Evolutionary conservation across 805 yeast genomes (phyloP), one percentile per base, ranked within the genome.

Genomic region (Sungouiozyma ichnusensis): DNA sequence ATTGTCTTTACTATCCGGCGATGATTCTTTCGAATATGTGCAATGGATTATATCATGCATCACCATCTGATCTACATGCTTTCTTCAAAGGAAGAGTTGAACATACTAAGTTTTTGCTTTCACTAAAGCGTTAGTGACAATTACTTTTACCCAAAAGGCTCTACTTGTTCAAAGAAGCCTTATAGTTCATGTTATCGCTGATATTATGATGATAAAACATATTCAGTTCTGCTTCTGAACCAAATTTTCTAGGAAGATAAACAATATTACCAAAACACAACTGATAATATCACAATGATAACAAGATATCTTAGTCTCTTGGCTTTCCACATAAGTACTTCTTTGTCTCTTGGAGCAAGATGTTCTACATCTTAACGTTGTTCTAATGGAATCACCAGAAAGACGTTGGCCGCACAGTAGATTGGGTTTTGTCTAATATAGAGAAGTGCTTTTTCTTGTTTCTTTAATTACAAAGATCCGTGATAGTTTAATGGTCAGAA

Each of bases 141-240:
- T 7, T 24, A 24, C 29, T 24, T 24, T 24, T 24, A 7, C 29
- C 29, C n/a, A n/a, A n/a, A n/a, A n/a, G n/a, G n/a, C n/a, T n/a
- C n/a, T n/a, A n/a, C n/a, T n/a, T n/a, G n/a, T n/a, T n/a, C n/a
- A 8, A 14, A 13, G 15, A 20, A 36, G 15, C 7, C 5, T 8
- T 13, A 41, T 27, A 20, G 39, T 39, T 35, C n/a, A 39, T 36
- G 18, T 40, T 42, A 32, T 37, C 29, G 6, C 9, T 24, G 29
- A 24, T 24, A 24, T 24, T 24, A 51, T 60, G 64, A 60, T 60
- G 64, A 60, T 50, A 55, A 55, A 51, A 40, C 38, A 46, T 48
- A 51, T 73, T 83, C 95, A 85, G 95, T 85, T 85, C 95, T 85
- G 95, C 95, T 85, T 85, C 95, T 85, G 95, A 85, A 72, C 74